Base-by-base conservation (phyloP, 352 stramenopile species). In the Phytophthora constricta region DNA sequence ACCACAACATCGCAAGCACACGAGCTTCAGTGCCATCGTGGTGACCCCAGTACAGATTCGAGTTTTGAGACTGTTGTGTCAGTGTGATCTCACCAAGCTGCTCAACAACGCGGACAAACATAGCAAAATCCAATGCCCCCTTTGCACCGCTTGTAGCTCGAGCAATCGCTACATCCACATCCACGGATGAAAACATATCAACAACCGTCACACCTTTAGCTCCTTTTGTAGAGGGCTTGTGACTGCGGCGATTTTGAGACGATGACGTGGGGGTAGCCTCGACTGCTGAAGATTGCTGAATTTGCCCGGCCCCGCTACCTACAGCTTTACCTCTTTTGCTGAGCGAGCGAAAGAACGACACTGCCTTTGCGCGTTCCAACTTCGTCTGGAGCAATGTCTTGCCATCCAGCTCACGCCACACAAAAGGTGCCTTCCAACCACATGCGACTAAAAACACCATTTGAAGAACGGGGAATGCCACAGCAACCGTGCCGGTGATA, bases 131-230 rank as follows among this genome's bases (percentile, higher is more conserved):
- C 8, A 92, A 60, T 1, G 81, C 66, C 14, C 77, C 63, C 52
- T 89, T 92, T 5, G 77, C 76, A 25, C 81, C 62, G 8, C 69
- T 68, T 3, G 69, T 72, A 2, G 72, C 70, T 62, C 88, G 85
- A n/a, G 81, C 79, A n/a, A 90, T 74, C 7, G 73, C 74, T 7
- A 92, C 45, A 41, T 92, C 83, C 25, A 92, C 74, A 49, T 90
- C 81, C 4, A 76, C 82, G 20, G 76, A 76, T 2, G 81, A 65
- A 48, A 90, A 87, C 8, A 54, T 68, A 23, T 68, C 67, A 19
- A 49, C 50, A 26, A 9, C 48, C 19, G 22, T 28, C 13, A 25
- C 19, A 25, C 54, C 22, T 54, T 46, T 65, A 39, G 60, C 39
- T 14, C 53, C 59, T 23, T 70, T 74, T 2, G 23, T 42, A 65